phyloP scores from a whole-genome alignment of 495 filamentous ascomycete species.

The Lepidopterella palustris region DNA sequence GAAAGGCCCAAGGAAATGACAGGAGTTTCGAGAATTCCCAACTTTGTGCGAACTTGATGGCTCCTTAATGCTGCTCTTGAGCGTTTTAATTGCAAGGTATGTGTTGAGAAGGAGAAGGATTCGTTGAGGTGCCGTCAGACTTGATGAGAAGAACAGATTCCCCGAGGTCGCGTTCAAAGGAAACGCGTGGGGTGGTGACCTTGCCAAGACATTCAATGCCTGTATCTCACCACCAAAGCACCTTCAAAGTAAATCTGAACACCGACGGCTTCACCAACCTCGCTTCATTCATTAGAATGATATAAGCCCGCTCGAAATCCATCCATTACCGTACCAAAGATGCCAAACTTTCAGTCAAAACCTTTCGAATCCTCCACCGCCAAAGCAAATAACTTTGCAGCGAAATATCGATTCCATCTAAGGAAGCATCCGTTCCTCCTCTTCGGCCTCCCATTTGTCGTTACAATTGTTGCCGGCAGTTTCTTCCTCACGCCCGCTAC shows the following conservation, averaged over 20 bases:
- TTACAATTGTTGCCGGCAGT: constrained; percentile 85
- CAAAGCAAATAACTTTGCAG: constrained; percentile 58
- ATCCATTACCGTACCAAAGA: constrained; percentile 39
- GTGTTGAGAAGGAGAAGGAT: no score
- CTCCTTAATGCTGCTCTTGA: no score
- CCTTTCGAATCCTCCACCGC: constrained; percentile 55
- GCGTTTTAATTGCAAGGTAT: no score
- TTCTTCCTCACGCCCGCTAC: constrained; percentile 93
- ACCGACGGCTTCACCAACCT: no score
- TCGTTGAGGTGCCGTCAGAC: no score
- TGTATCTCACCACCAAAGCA: background rate
- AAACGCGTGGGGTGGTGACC: background rate
- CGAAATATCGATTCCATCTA: constrained; percentile 65
- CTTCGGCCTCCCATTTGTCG: constrained; percentile 93
- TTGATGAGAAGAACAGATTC: no score
- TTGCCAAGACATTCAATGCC: background rate
- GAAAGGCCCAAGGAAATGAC: no score
- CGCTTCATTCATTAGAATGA: no score
- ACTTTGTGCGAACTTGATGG: no score
- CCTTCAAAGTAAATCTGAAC: background rate
- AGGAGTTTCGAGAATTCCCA: no score
- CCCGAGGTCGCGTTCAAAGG: background rate
- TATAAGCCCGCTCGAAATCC: no score
- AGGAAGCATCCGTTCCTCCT: constrained; percentile 77
- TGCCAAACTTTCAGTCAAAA: constrained; percentile 67